Percentiles rank a stretch among this genome's conserved stretches.
These are phyloP conservation scores for Hypomyces perniciosus DNA, from an alignment of 2,329 filamentous ascomycete species.

Conservation along the genomic window DNA sequence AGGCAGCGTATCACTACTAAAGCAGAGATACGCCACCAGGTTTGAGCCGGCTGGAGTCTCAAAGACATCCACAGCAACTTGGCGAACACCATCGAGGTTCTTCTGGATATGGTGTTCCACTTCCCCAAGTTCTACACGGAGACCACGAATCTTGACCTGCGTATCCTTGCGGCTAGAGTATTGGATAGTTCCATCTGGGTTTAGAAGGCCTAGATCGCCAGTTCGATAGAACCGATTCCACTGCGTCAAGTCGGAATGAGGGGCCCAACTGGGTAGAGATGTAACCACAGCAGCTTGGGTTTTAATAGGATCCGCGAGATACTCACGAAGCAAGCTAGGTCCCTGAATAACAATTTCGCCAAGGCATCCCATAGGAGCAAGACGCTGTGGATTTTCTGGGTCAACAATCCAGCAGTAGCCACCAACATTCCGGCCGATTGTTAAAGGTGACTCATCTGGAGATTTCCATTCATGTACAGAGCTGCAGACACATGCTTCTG, in stretches of 20 bases:
- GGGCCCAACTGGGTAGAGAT: background rate
- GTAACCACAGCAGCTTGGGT: background rate
- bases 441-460: background rate
- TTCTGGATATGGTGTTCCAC: slow-evolving; percentile 10
- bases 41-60: background rate
- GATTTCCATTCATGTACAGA: slow-evolving; percentile 1
- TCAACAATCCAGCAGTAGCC: slow-evolving; percentile 9
- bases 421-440: slow-evolving; percentile 1
- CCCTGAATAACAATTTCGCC: slow-evolving; percentile 6
- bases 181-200: background rate
- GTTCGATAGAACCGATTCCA: slow-evolving; percentile 9
- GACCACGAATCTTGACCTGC: slow-evolving; percentile 7
- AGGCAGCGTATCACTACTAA: background rate
- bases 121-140: slow-evolving; percentile 7
- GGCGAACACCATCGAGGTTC: background rate
- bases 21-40: slow-evolving; percentile 6
- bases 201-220: slow-evolving; percentile 3
- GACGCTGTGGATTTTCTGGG: background rate
- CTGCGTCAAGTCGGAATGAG: background rate
- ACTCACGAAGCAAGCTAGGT: slow-evolving; percentile 7
- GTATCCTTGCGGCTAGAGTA: slow-evolving; percentile 1
- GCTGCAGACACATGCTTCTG: slow-evolving; percentile 5
- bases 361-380: background rate
- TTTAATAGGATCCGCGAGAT: slow-evolving; percentile 5
- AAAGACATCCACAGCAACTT: slow-evolving; percentile 8